These are phyloP conservation scores for Acanthamoeba culbertsoni DNA, from an alignment of 208 protist species.

Conservation along the genomic window DNA sequence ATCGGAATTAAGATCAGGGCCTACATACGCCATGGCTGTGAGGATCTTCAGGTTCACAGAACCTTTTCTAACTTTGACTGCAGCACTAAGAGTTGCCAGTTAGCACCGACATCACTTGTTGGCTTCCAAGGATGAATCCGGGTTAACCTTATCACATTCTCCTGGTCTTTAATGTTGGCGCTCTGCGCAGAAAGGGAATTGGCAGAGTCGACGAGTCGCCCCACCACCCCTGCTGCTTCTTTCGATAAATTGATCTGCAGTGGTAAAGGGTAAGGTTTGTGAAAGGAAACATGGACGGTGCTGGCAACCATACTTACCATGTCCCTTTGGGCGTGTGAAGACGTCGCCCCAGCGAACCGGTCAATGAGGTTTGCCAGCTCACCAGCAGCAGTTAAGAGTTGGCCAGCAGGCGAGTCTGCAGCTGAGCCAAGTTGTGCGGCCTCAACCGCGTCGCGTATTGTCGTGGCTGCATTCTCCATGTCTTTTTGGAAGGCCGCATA, in stretches of 20 bases:
- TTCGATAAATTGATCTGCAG: not conserved
- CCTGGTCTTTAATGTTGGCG: not conserved
- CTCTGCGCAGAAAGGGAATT: not conserved
- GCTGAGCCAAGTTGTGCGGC: not conserved
- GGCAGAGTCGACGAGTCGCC: not conserved
- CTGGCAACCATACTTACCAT: too few species aligned
- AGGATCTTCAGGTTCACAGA: slow-evolving; percentile 14
- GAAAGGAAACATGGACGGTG: not conserved
- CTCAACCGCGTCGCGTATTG: not conserved
- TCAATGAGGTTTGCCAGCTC: not conserved
- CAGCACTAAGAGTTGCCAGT: not conserved
- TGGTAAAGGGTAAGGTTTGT: too few species aligned
- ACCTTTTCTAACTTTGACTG: not conserved
- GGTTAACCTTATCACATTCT: slow-evolving; percentile 9
- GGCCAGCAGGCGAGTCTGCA: not conserved
- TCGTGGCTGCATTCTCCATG: not conserved
- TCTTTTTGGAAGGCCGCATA: not conserved
- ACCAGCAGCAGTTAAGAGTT: not conserved
- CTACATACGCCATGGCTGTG: not conserved
- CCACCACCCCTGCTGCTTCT: not conserved
- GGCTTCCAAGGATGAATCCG: not conserved
- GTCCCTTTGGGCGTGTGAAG: not conserved
- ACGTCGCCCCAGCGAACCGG: not conserved
- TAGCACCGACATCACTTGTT: not conserved
- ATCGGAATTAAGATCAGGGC: too few species aligned